Percentiles rank a stretch among this genome's conserved stretches.
These are phyloP conservation scores for Colletotrichum aenigma DNA, from an alignment of 2,329 filamentous ascomycete genomes.

Conservation along the genomic window DNA sequence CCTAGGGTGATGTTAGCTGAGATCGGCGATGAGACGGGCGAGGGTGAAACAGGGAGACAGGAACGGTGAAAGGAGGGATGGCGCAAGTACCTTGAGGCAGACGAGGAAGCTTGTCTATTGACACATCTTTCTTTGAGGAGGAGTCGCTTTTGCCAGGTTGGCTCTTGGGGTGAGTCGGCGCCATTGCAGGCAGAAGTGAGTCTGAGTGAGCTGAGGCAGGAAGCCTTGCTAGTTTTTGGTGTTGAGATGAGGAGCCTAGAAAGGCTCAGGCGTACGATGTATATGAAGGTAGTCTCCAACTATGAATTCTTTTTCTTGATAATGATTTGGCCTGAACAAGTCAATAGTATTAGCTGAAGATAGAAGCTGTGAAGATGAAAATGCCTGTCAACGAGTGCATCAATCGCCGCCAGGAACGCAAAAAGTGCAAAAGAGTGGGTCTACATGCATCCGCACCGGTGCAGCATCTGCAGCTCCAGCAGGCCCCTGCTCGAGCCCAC, in stretches of 20 bases:
- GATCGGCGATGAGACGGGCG: not conserved
- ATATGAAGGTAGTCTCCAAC: too few relatives aligned
- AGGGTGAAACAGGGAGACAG: conserved; percentile 23
- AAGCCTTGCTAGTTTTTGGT: not conserved
- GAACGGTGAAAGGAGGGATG: not conserved
- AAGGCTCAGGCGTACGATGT: not conserved
- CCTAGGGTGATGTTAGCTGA: conserved; percentile 37
- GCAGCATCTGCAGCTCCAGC: not conserved
- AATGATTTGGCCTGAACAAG: fast-evolving
- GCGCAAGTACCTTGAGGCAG: conserved; percentile 24
- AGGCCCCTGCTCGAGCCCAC: not conserved
- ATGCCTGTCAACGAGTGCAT: not conserved
- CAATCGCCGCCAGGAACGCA: not conserved
- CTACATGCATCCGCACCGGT: not conserved
- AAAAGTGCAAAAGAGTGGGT: not conserved
- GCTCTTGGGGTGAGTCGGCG: not conserved
- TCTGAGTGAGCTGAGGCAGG: not conserved
- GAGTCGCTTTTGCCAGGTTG: not conserved
- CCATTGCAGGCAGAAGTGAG: conserved; percentile 17
- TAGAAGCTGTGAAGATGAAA: not conserved
- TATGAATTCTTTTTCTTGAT: too few relatives aligned
- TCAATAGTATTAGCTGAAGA: not conserved
- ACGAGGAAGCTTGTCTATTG: conserved; percentile 3
- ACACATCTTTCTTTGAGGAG: not conserved
- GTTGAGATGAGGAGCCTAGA: not conserved